Evolutionary conservation across 2,329 filamentous ascomycete genomes (phyloP).

Genomic region (Colletotrichum salicis): DNA sequence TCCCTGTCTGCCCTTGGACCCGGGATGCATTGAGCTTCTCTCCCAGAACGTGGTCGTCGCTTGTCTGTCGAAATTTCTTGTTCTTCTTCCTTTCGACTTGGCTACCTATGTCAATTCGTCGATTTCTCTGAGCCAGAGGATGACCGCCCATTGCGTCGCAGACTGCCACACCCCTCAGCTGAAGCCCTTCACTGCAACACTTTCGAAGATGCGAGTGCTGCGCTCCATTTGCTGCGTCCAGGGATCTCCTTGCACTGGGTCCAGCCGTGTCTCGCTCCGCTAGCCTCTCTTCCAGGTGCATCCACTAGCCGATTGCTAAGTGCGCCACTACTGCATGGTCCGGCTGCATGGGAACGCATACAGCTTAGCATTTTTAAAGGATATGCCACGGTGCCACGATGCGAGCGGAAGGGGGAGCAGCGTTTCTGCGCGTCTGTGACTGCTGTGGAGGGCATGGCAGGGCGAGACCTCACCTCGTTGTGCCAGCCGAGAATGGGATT

Average conservation of each 20-base stretch:
- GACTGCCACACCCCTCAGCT: conserved; percentile 34
- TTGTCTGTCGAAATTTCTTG: neutral
- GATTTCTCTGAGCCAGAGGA: conserved; percentile 6
- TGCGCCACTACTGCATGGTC: conserved; percentile 32
- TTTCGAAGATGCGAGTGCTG: conserved; percentile 5
- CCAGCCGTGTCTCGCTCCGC: conserved; percentile 30
- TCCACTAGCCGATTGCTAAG: conserved; percentile 29
- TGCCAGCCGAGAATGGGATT: conserved; percentile 10
- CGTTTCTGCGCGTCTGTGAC: conserved; percentile 15
- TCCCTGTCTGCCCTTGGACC: neutral
- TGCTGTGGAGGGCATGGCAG: conserved; percentile 7
- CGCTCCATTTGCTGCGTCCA: conserved; percentile 16
- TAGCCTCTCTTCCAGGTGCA: conserved; percentile 20
- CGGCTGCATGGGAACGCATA: conserved; percentile 30
- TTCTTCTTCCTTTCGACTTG: conserved; percentile 1
- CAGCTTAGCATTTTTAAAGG: conserved; percentile 21
- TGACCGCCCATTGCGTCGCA: conserved; percentile 18
- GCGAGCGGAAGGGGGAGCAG: conserved; percentile 13
- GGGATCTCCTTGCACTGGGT: conserved; percentile 14
- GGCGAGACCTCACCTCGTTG: conserved; percentile 14
- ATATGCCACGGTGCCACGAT: conserved; percentile 20
- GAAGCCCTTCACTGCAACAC: conserved; percentile 17
- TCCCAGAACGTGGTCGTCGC: conserved; percentile 7
- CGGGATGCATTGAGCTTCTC: neutral
- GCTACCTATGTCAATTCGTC: conserved; percentile 6